Percentiles rank a stretch among this genome's conserved stretches.
Conservation (phyloP, 1,139 yeast genomes). For the Yamadazyma trypodendri region DNA sequence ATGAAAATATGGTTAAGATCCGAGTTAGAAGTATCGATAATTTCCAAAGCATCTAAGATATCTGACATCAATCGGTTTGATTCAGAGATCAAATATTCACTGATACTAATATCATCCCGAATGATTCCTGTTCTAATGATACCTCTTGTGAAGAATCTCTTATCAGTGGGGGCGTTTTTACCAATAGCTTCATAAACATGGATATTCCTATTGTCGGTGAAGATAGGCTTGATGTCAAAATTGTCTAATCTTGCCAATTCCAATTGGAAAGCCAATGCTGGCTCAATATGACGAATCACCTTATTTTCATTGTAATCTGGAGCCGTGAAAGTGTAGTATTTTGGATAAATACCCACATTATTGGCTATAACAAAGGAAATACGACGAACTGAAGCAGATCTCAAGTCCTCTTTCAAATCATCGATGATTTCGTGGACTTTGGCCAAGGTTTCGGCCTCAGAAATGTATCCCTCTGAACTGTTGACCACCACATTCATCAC, state of each 20-base stretch:
- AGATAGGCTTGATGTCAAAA: conserved; percentile 90
- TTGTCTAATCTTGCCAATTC: conserved; percentile 93
- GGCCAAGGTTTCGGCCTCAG: conserved; percentile 66
- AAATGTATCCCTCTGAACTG: conserved; percentile 68
- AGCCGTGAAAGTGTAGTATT: conserved; percentile 92
- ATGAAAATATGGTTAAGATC: conserved; percentile 96
- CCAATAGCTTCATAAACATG: conserved; percentile 97
- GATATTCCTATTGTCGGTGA: conserved; percentile 94
- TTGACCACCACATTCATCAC: conserved; percentile 80
- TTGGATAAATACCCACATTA: conserved; percentile 84
- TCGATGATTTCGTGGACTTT: conserved; percentile 66
- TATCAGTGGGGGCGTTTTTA: conserved; percentile 89
- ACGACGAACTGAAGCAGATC: conserved; percentile 78
- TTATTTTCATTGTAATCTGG: conserved; percentile 80
- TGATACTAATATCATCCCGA: conserved; percentile 86
- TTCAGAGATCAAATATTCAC: conserved; percentile 93
- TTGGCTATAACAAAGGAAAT: conserved; percentile 87
- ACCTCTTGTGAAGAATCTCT: conserved; percentile 95
- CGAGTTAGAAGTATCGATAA: conserved; percentile 90
- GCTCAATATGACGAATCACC: conserved; percentile 96
- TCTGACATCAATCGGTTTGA: conserved; percentile 95
- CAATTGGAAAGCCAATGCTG: conserved; percentile 95
- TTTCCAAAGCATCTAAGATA: conserved; percentile 90
- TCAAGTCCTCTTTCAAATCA: conserved; percentile 68
- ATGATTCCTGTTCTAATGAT: conserved; percentile 94